Evolutionary conservation across 129 eudicot species (phyloP), one percentile per base, ranked within the genome.

Genomic region (Pulicaria dysenterica): DNA sequence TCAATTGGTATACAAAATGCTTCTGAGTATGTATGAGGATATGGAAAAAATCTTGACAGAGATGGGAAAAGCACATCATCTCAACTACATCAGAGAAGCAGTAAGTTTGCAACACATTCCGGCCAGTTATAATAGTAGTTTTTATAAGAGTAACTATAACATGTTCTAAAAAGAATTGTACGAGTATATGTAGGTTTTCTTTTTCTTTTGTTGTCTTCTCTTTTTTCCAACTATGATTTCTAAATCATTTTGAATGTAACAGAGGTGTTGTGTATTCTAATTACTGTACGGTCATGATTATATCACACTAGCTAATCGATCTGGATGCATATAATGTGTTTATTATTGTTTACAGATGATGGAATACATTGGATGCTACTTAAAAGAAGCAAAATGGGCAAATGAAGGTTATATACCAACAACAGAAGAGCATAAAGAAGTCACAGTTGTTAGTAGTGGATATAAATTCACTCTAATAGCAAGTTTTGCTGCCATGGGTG

Each of bases 321-420:
- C 2, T 46, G 12, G 51, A 8, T 46, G 3, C 51, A 8, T 46
- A 10, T 48, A n/a, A n/a, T 41, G 14, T 41, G 7, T 14, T 24
- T 43, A n/a, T 34, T 4, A 19, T 13, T 24, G 13, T 7, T 4
- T 10, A 3, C 39, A 78, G 82, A 41, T 64, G 63, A 79, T 54
- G 38, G 57, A 53, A 53, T 24, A 49, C 4, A 36, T 48, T n/a
- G 9, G 43, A 64, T 11, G 70, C 17, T 77, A 77, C 65, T 39
- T 59, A 58, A 24, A 19, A 6, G 77, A 71, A 55, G 82, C 82
- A 4, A 65, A 78, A 45, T 61, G 82, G 72, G 5, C 24, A n/a
- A 2, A 78, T 13, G 46, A 72, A 31, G 77, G 48, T 17, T 70
- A 50, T 24, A 39, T 56, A 24, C 82, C 73, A 57, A 71, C 67